These are phyloP conservation scores for Pythium aristosporum DNA, from an alignment of 352 stramenopile species.

Conservation along the genomic window DNA sequence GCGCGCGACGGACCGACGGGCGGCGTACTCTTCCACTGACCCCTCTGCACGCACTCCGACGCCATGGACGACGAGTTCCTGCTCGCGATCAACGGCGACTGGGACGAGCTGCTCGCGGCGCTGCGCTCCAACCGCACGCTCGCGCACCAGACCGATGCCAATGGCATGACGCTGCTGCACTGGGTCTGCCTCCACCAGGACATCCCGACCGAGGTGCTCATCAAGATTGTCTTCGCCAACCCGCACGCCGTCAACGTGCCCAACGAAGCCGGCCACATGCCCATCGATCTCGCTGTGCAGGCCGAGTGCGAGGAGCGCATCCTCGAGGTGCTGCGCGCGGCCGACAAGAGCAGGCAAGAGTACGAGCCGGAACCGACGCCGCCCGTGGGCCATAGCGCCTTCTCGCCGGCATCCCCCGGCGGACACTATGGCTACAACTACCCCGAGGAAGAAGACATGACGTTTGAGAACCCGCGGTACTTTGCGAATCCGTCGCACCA, in stretches of 20 bases:
- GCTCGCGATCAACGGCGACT: conserved; percentile 80
- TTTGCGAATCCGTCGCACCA: conserved; percentile 14
- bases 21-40: background rate
- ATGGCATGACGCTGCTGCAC: conserved; percentile 77
- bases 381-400: background rate
- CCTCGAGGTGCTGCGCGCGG: conserved; percentile 65
- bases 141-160: conserved; percentile 57
- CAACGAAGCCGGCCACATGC: conserved; percentile 73
- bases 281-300: conserved; percentile 73
- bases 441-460: conserved; percentile 37
- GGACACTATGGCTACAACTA: conserved; percentile 20
- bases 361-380: conserved; percentile 26
- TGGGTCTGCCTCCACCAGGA: conserved; percentile 82
- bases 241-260: conserved; percentile 65
- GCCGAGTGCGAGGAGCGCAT: conserved; percentile 74
- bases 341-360: conserved; percentile 38
- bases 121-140: conserved; percentile 65
- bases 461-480: conserved; percentile 30
- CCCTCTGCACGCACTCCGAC: background rate
- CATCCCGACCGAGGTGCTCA: conserved; percentile 65
- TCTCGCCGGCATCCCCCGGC: background rate
- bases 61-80: conserved; percentile 74
- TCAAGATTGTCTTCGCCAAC: conserved; percentile 82
- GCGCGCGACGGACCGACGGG: background rate
- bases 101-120: conserved; percentile 61